These are phyloP conservation scores for Nannizziopsis arthrosporioides DNA, from an alignment of 2,329 filamentous ascomycete genomes.

Conservation along the genomic window DNA sequence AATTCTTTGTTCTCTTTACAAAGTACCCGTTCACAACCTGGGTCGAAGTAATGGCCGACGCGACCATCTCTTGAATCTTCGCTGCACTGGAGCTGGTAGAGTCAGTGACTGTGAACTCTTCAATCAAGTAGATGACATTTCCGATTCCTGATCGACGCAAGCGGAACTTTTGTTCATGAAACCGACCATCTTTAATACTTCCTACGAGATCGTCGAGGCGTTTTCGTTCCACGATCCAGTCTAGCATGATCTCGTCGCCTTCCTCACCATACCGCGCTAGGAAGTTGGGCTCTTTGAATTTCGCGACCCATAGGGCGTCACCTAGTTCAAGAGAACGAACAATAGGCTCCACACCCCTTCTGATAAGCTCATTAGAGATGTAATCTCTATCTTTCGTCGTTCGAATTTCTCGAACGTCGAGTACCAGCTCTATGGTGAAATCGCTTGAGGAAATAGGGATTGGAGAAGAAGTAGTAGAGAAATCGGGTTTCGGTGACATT, in stretches of 20 bases:
- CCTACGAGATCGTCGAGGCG: conserved; percentile 66
- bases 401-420: conserved; percentile 65
- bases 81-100: conserved; percentile 29
- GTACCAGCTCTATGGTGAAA: conserved; percentile 60
- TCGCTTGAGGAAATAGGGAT: conserved; percentile 52
- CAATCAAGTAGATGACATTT: conserved; percentile 67
- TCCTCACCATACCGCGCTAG: conserved; percentile 45
- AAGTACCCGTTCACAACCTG: conserved; percentile 72
- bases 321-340: conserved; percentile 61
- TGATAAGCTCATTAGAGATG: conserved; percentile 58
- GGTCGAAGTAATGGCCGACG: conserved; percentile 62
- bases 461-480: conserved; percentile 38
- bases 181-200: conserved; percentile 71
- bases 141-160: conserved; percentile 59
- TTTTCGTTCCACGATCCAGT: conserved; percentile 73
- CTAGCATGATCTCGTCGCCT: conserved; percentile 58
- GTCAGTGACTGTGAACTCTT: conserved; percentile 55
- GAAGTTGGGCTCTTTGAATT: conserved; percentile 49
- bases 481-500: neutral
- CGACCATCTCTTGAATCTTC: conserved; percentile 54
- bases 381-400: conserved; percentile 64
- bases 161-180: conserved; percentile 75
- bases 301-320: conserved; percentile 70
- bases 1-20: conserved; percentile 60
- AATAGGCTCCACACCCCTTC: conserved; percentile 53